phyloP scores from a whole-genome alignment of 352 stramenopile genomes.

The Discostella stelligera region DNA sequence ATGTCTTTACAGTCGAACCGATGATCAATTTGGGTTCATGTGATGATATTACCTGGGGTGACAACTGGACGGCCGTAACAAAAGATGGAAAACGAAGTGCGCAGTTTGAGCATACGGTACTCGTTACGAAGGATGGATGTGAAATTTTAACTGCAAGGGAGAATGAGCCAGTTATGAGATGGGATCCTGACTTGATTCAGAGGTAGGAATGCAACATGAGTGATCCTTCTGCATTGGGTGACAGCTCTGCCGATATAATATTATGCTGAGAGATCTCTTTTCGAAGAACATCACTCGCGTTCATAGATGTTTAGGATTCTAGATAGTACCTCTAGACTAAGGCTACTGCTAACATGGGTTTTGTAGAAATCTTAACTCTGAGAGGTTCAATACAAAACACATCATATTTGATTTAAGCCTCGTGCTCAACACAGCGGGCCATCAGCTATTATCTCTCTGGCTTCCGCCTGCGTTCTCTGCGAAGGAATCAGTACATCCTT shows the following conservation, averaged over 20 bases:
- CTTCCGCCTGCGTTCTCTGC: no score
- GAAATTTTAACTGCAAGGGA: conserved; percentile 92
- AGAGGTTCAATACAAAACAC: not conserved
- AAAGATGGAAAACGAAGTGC: conserved; percentile 92
- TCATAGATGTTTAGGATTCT: not conserved
- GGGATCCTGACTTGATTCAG: conserved; percentile 66
- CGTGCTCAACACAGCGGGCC: no score
- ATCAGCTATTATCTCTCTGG: no score
- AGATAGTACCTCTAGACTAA: no score
- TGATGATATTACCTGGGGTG: conserved; percentile 91
- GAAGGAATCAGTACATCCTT: no score
- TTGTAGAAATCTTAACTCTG: not conserved
- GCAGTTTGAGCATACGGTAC: conserved; percentile 97
- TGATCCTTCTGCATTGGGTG: no score
- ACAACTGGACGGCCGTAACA: conserved; percentile 98
- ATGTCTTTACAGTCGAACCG: conserved; percentile 99
- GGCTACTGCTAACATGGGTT: not conserved
- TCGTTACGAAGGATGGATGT: conserved; percentile 96
- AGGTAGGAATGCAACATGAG: conserved; percentile 36
- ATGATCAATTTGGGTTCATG: conserved; percentile 97
- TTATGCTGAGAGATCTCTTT: no score
- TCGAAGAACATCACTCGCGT: no score
- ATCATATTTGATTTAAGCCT: no score
- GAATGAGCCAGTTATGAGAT: conserved; percentile 82
- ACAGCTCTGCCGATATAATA: not conserved